These are phyloP conservation scores for Dothidotthia symphoricarpi DNA, from an alignment of 2,329 filamentous ascomycete species.

Conservation along the genomic window DNA sequence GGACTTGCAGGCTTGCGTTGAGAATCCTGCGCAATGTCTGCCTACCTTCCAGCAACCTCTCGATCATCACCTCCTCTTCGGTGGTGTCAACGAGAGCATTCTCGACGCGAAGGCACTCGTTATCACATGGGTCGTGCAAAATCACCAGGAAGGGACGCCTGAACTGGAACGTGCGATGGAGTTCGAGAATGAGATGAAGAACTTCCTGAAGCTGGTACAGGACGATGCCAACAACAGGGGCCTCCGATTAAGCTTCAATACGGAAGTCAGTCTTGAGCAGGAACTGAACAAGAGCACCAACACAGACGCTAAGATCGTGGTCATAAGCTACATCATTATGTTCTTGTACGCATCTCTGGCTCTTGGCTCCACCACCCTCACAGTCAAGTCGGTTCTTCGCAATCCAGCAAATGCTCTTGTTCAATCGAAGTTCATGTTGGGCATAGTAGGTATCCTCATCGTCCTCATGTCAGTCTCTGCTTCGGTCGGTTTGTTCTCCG, in stretches of 20 bases:
- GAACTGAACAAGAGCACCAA: slow-evolving; percentile 98
- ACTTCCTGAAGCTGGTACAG: slow-evolving; percentile 73
- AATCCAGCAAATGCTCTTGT: slow-evolving; percentile 85
- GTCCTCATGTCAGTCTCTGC: slow-evolving; percentile 97
- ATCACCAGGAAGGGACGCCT: slow-evolving; percentile 70
- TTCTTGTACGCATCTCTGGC: slow-evolving; percentile 95
- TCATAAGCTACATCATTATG: slow-evolving; percentile 98
- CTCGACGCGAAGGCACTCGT: slow-evolving; percentile 77
- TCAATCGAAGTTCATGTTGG: slow-evolving; percentile 94
- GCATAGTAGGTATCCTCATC: slow-evolving; percentile 90
- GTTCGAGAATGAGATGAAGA: slow-evolving; percentile 79
- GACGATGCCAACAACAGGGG: slow-evolving; percentile 74
- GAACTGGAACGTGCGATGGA: slow-evolving; percentile 75
- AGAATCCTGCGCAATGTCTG: slow-evolving; percentile 75
- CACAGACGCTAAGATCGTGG: slow-evolving; percentile 93
- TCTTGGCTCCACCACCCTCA: slow-evolving; percentile 81
- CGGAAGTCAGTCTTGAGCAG: slow-evolving; percentile 90
- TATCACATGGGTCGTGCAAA: slow-evolving; percentile 92
- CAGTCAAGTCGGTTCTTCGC: slow-evolving; percentile 70
- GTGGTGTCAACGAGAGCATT: slow-evolving; percentile 69
- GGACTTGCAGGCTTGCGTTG: slow-evolving; percentile 69
- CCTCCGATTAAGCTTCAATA: slow-evolving; percentile 87
- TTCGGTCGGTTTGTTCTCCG: slow-evolving; percentile 92
- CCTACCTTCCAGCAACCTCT: slow-evolving; percentile 88
- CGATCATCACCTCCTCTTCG: slow-evolving; percentile 79